Evolutionary conservation across 345 rosid genomes (phyloP).

Genomic region (Syzygium aqueum): DNA sequence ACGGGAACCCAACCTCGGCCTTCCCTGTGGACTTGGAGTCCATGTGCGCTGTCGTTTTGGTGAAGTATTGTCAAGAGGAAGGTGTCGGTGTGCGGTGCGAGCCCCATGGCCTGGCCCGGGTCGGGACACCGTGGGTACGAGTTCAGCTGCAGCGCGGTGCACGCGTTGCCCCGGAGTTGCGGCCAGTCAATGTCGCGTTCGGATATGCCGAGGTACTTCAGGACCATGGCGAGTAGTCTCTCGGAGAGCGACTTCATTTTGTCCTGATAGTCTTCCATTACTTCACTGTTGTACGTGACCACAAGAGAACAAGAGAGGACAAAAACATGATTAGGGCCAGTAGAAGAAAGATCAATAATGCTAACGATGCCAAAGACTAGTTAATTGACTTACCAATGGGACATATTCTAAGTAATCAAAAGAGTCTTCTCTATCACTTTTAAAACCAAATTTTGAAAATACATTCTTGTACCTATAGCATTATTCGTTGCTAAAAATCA

Average conservation of each 20-base stretch:
- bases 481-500: not conserved
- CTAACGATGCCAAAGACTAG: not conserved
- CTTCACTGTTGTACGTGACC: constrained; percentile 20
- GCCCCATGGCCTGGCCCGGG: constrained; percentile 61
- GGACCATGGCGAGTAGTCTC: constrained; percentile 32
- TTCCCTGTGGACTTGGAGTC: constrained; percentile 53
- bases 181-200: constrained; percentile 24
- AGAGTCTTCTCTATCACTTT: not conserved
- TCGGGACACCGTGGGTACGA: constrained; percentile 78
- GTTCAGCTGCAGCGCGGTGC: constrained; percentile 58
- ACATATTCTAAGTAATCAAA: too few relatives aligned
- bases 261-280: constrained; percentile 60
- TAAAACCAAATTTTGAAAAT: not conserved
- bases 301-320: not conserved
- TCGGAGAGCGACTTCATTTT: constrained; percentile 49
- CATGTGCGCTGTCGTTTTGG: constrained; percentile 31
- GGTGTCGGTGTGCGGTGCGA: constrained; percentile 90
- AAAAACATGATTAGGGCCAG: not conserved
- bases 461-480: not conserved
- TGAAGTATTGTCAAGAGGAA: constrained; percentile 60
- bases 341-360: not conserved
- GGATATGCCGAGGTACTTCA: constrained; percentile 26
- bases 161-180: not conserved
- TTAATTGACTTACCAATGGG: not conserved
- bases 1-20: constrained; percentile 64